Evolutionary conservation across 1,284 basidiomycete genomes (phyloP), one percentile per base, ranked within the genome.

Genomic region (Meripilus lineatus): DNA sequence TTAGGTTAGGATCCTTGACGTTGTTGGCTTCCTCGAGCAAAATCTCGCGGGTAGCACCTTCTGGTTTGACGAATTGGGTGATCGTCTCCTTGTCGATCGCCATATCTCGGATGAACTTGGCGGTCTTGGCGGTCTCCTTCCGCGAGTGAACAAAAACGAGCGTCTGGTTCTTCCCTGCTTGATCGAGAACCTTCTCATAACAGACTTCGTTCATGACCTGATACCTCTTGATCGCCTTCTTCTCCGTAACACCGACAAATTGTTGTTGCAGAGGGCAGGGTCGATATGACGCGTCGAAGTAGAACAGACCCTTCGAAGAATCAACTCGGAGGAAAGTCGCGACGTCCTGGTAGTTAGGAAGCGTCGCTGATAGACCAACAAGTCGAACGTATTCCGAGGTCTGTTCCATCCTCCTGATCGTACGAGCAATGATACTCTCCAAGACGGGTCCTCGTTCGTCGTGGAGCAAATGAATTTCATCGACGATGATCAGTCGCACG

Each of bases 121-220:
- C 94, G 0, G 96, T 99, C 74, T 99, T 99, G 28, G 92, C 91
- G 0, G 96, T 98, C 70, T 97, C 93, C 68, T 99, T 99, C 44
- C 96, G 83, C 38, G 95, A 99, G 63, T 99, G 96, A 1, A 98
- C 93, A 59, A 99, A 99, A 25, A 99, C 93, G 26, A 99, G 77
- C 0, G 88, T 89, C 58, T 93, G 90, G 52, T 93, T 89, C 69
- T 89, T 90, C 42, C 89, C 87, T 0, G 89, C 92, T 59, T 96
- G 89, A 56, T 96, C 92, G 23, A 95, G 78, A 1, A 96, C 90
- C 71, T 99, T 99, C 65, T 99, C 95, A 71, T 99, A 99, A 64
- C 94, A 96, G 32, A 99, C 94, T 63, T 99, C 94, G 69, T 99
- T 99, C 79, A 93, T 95, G 50, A 98, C 85, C 62, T 98, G 93